These are phyloP conservation scores for Phytophthora tentaculata DNA, from an alignment of 352 stramenopile species.

Conservation along the genomic window DNA sequence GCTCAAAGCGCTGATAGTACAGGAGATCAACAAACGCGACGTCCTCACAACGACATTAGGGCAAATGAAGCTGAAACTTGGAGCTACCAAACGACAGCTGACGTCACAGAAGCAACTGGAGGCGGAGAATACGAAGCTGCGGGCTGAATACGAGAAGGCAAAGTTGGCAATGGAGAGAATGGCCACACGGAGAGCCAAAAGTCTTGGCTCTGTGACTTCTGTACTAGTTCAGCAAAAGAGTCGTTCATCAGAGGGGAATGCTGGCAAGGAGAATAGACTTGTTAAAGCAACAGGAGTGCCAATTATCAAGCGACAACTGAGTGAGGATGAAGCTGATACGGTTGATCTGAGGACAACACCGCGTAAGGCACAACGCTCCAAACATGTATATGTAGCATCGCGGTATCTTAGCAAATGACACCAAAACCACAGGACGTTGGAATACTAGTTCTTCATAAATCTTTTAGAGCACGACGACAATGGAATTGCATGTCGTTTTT, in stretches of 20 bases:
- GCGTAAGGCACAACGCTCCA: slow-evolving; percentile 41
- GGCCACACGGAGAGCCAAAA: slow-evolving; percentile 38
- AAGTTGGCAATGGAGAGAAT: slow-evolving; percentile 76
- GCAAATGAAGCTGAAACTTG: slow-evolving; percentile 38
- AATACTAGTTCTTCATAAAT: slow-evolving; percentile 41
- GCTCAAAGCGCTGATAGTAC: slow-evolving; percentile 45
- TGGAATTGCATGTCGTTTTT: too few species aligned
- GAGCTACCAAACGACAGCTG: slow-evolving; percentile 49
- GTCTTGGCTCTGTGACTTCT: slow-evolving; percentile 11
- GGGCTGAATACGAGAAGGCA: slow-evolving; percentile 64
- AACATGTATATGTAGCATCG: slow-evolving; percentile 55
- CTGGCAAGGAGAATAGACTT: slow-evolving; percentile 18
- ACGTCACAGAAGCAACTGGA: slow-evolving; percentile 44
- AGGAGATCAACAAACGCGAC: slow-evolving; percentile 42
- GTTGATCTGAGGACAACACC: slow-evolving; percentile 26
- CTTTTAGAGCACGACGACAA: background rate
- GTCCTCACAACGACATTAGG: slow-evolving; percentile 29
- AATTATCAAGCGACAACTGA: slow-evolving; percentile 32
- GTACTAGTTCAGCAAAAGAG: slow-evolving; percentile 17
- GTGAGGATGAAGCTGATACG: slow-evolving; percentile 14
- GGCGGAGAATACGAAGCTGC: slow-evolving; percentile 60
- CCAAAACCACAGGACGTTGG: slow-evolving; percentile 13
- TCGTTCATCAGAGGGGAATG: slow-evolving; percentile 22
- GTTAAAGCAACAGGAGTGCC: background rate
- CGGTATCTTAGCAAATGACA: slow-evolving; percentile 45